Evolutionary conservation across 768 basidiomycete genomes (phyloP), one percentile per base, ranked within the genome.

Genomic region (Leccinum olivaceopallidum): DNA sequence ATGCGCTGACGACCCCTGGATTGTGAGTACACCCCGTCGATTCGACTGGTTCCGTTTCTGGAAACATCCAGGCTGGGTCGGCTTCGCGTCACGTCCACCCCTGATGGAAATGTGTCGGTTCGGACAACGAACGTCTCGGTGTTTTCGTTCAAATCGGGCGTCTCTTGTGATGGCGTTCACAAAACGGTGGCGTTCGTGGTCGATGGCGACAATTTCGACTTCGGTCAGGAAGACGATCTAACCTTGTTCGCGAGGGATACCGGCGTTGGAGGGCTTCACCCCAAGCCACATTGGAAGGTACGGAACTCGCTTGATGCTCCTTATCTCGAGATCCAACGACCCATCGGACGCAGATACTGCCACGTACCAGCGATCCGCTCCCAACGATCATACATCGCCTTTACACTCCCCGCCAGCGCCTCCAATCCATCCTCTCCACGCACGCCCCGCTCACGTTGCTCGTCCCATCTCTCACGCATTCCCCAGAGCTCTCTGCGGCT

Each of bases 361-460:
- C 62, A 7, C 7, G 28, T 28, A 22, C 47, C 2, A 53, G 58
- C 26, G n/a, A 44, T 13, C 24, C 44, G 51, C 36, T 37, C 6
- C 10, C 36, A 28, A 44, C 30, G 20, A 16, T 28, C 13, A 26
- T 28, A 20, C 44, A 16, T 6, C 56, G 51, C 28, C 55, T 65
- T 47, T 28, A 32, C 30, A 28, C 50, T 6, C 71, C 67, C 2
- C 62, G 57, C 37, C 72, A 77, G 20, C 83, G 90, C 13, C 76
- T 92, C n/a, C 86, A 89, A 63, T 78, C 79, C 5, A 82, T 94
- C 51, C 78, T 95, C 14, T 78, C 79, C 6, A 82, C 85, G 1
- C 52, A 66, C 1, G 82, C 76, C 0, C 81, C 86, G 0, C 68
- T 94, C 50, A 75, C 75, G 3, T 74, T 95, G 37, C 78, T 94